Base-by-base conservation (phyloP, 345 rosid species). In the Citrus cavaleriei region DNA sequence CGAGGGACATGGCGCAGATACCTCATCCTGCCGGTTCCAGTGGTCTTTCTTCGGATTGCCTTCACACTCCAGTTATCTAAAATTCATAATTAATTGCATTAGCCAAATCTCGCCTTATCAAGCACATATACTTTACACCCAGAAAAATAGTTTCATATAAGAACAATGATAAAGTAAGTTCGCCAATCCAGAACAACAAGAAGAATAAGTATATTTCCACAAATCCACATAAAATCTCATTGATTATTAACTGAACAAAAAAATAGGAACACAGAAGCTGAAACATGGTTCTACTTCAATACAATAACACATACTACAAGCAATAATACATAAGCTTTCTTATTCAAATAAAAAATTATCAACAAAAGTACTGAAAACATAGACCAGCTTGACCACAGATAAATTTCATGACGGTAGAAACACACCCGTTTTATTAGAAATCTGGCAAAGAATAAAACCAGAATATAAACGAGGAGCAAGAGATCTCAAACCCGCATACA, bases 51-150 rank as follows among this genome's bases (percentile, higher is more conserved):
- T 79, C 98, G 76, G 81, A 97, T 94, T 10, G 98, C 98, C 89
- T 97, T 97, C 84, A 81, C 93, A 81, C 98, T 94, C 98, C 99
- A 97, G 88, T 97, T 97, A 76, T 93, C 99, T 97, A 58, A 16
- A 84, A 54, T 60, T 40, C 61, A 57, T 30, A 76, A 71, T 8
- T 37, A 34, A 46, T 77, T 16, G 3, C n/a, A 22, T n/a, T 27
- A 40, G 22, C 8, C 37, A 18, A 40, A 40, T 19, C n/a, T 13
- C 30, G 10, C 24, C 4, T 1, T 13, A 12, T 46, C 18, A 46
- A 46, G 51, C 18, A 46, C 51, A 46, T 42, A 42, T 12, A 10
- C 16, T 12, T 12, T 46, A 46, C 18, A 46, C 16, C 16, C 51
- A 46, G 5, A 13, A 46, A 46, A 46, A 46, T 13, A 46, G 18